These are phyloP conservation scores for Pulveroboletus sp. DNA, from an alignment of 768 basidiomycete species.

Conservation along the genomic window DNA sequence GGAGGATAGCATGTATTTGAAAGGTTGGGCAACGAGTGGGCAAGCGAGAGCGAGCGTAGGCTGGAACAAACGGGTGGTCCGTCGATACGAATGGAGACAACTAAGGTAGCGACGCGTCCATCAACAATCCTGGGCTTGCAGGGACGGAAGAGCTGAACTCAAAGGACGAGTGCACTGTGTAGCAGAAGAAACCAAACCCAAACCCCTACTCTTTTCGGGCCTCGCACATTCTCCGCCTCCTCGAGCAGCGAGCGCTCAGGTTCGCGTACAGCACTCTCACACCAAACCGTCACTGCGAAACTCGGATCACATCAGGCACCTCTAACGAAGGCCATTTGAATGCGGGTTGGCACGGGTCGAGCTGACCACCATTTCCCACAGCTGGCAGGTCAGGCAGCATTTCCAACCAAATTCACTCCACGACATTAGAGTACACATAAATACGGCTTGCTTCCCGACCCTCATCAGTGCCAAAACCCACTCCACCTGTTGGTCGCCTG, in stretches of 20 bases:
- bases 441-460: no score
- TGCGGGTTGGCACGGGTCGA: neutral
- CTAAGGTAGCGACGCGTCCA: neutral
- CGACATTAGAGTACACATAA: neutral
- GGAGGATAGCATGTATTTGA: neutral
- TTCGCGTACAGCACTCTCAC: neutral
- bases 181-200: neutral
- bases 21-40: neutral
- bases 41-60: neutral
- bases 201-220: neutral
- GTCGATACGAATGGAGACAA: neutral
- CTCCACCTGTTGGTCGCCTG: slow-evolving; percentile 18
- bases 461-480: slow-evolving; percentile 17
- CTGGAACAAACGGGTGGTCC: neutral
- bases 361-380: neutral
- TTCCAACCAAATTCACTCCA: neutral
- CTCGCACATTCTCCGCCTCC: neutral
- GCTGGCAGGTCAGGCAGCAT: neutral
- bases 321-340: no score
- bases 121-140: neutral
- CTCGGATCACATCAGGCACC: no score
- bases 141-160: neutral
- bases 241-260: no score
- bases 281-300: neutral
- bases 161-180: neutral